Conservation (phyloP, 148 eudicot genomes). For the Nyssa sinensis region DNA sequence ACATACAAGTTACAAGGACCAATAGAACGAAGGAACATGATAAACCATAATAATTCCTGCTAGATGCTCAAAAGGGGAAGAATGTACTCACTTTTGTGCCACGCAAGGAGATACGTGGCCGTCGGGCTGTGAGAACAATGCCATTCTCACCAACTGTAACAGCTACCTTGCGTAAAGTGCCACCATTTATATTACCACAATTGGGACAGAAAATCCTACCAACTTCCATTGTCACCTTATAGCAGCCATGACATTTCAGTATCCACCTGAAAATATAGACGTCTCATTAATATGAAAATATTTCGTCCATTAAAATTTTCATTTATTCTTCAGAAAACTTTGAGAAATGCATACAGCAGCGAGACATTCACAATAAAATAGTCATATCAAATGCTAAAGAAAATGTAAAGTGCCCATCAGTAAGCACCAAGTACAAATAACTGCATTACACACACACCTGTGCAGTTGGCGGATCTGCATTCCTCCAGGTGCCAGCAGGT, state of each 20-base stretch:
- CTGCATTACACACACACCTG: constrained; percentile 42
- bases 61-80: not conserved
- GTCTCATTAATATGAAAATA: not conserved
- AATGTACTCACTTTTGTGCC: constrained; percentile 71
- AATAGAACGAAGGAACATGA: not conserved
- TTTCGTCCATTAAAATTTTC: not conserved
- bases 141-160: constrained; percentile 96
- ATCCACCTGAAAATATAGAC: constrained; percentile 64
- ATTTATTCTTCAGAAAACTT: too few relatives aligned
- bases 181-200: constrained; percentile 98
- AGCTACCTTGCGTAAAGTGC: constrained; percentile 92
- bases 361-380: too few relatives aligned
- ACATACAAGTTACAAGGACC: not conserved
- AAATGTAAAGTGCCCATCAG: not conserved
- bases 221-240: constrained; percentile 74
- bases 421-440: not conserved
- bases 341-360: not conserved
- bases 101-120: constrained; percentile 77
- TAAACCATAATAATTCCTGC: not conserved
- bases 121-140: constrained; percentile 64
- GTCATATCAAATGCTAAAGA: not conserved
- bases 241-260: constrained; percentile 92
- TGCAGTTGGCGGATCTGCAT: constrained; percentile 97
- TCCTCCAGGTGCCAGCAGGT: constrained; percentile 94
- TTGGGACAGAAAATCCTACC: constrained; percentile 84